Percentiles rank a stretch among this genome's conserved stretches.
Evolutionary conservation across 2,329 filamentous ascomycete species (phyloP).

Genomic region (Dactylellina haptotyla): DNA sequence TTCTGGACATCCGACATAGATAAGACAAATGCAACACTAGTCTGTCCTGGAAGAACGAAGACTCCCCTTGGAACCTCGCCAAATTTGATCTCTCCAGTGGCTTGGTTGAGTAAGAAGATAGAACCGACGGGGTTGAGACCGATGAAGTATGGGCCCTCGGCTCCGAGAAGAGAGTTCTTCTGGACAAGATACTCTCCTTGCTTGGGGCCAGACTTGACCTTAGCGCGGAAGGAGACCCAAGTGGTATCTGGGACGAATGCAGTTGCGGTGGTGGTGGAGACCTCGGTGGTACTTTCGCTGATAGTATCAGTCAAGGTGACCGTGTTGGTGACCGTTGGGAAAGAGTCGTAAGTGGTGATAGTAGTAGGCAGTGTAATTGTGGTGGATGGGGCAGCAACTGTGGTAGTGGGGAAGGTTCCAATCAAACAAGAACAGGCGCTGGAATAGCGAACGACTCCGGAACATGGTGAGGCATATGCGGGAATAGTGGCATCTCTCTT

Average conservation of each 20-base stretch:
- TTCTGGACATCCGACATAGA: background rate
- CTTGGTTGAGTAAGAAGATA: background rate
- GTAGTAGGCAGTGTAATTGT: conserved; percentile 8
- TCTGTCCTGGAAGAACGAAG: background rate
- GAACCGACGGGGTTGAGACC: background rate
- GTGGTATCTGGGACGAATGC: background rate
- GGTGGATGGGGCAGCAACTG: conserved; percentile 2
- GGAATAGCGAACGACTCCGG: conserved; percentile 54
- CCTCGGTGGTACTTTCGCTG: background rate
- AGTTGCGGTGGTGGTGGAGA: background rate
- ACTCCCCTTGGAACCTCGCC: background rate
- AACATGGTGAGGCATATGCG: conserved; percentile 58
- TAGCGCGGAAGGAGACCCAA: background rate
- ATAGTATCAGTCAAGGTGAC: background rate
- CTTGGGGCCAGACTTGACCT: background rate
- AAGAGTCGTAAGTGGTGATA: background rate
- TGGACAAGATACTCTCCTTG: background rate
- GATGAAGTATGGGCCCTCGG: background rate
- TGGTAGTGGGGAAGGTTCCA: conserved; percentile 43
- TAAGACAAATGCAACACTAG: background rate
- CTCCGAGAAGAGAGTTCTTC: background rate
- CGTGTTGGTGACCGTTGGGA: background rate
- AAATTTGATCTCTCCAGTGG: background rate
- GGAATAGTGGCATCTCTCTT: conserved; percentile 45
- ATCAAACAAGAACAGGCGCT: conserved; percentile 59